phyloP scores from a whole-genome alignment of 2,329 filamentous ascomycete species.

The Diaporthe amygdali region DNA sequence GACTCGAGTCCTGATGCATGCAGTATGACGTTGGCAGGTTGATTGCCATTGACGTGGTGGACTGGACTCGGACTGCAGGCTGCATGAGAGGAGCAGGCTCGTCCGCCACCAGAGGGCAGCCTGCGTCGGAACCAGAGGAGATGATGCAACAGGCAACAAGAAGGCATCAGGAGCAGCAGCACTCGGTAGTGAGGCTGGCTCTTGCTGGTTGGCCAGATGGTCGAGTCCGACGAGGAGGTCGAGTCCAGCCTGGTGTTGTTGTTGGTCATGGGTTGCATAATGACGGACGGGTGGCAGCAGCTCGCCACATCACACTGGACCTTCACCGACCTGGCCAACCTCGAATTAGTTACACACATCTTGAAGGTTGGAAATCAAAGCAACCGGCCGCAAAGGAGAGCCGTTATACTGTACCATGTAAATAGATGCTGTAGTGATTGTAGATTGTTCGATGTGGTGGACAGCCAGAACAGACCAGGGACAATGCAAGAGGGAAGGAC shows the following conservation, averaged over 20 bases:
- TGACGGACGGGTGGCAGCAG: slow-evolving; percentile 4
- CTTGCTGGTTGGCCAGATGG: neutral
- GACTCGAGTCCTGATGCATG: neutral
- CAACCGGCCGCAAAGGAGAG: neutral
- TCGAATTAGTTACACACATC: neutral
- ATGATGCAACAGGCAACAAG: neutral
- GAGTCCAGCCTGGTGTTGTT: neutral
- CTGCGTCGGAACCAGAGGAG: neutral
- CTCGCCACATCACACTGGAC: neutral
- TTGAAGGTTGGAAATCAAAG: neutral
- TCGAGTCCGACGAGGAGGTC: neutral
- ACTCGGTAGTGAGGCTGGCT: neutral
- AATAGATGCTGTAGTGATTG: too few species aligned
- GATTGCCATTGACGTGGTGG: slow-evolving; percentile 13
- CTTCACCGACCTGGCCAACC: neutral
- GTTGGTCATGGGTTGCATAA: neutral
- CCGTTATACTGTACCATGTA: too few species aligned
- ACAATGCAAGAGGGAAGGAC: neutral
- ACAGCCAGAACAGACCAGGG: neutral
- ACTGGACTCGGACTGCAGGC: slow-evolving; percentile 22
- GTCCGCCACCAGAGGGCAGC: neutral
- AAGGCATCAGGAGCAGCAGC: neutral
- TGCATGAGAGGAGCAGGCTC: neutral
- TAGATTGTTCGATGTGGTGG: neutral
- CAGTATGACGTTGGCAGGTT: slow-evolving; percentile 24